These are phyloP conservation scores for Xylaria scruposa DNA, from an alignment of 495 filamentous ascomycete genomes.

Conservation along the genomic window DNA sequence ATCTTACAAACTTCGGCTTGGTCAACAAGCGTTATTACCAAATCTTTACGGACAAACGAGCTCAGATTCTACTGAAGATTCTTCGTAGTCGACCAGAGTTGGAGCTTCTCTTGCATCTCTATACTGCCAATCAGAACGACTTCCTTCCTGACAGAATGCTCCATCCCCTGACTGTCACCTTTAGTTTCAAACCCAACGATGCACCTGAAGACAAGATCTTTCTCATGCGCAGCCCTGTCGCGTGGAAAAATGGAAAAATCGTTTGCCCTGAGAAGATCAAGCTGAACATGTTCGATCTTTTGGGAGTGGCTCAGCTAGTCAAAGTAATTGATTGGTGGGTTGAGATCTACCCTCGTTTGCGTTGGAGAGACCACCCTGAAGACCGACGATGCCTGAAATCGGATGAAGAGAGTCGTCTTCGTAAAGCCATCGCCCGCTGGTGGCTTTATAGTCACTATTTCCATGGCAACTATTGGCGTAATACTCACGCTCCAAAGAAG, in stretches of 20 bases:
- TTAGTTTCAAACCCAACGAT: not conserved
- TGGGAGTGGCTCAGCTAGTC: constrained; percentile 29
- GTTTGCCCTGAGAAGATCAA: constrained; percentile 24
- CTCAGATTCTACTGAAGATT: constrained; percentile 33
- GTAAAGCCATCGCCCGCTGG: constrained; percentile 71
- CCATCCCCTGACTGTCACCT: constrained; percentile 27
- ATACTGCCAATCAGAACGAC: constrained; percentile 25
- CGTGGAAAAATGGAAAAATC: constrained; percentile 18
- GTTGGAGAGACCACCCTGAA: constrained; percentile 66
- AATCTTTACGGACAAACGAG: constrained; percentile 36
- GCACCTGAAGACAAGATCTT: constrained; percentile 15
- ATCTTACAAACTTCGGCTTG: constrained; percentile 33
- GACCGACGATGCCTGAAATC: constrained; percentile 66
- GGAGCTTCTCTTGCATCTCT: constrained; percentile 26
- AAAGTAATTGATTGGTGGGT: constrained; percentile 51
- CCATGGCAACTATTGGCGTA: constrained; percentile 36
- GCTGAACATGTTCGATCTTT: constrained; percentile 19
- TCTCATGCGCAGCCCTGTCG: constrained; percentile 29
- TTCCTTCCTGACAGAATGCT: constrained; percentile 26
- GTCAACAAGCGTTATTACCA: constrained; percentile 32
- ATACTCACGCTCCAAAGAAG: constrained; percentile 24
- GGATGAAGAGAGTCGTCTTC: constrained; percentile 64
- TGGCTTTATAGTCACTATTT: constrained; percentile 62
- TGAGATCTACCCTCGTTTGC: constrained; percentile 69
- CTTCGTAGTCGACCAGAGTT: constrained; percentile 36